phyloP scores from a whole-genome alignment of 1,284 basidiomycete genomes.

The Leccinum solheimii region DNA sequence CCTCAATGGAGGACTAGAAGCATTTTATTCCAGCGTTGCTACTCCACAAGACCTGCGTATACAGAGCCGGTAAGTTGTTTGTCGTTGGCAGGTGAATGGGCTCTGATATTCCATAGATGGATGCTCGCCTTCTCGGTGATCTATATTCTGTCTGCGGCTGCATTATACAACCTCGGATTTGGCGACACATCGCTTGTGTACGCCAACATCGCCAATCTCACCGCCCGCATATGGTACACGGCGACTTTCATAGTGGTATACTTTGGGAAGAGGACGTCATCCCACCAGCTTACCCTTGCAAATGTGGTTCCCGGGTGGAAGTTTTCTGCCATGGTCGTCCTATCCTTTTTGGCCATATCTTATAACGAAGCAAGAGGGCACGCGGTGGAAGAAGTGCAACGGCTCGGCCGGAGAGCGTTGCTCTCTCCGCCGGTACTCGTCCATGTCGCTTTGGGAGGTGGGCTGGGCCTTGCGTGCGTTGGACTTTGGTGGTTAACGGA shows the following conservation, averaged over 20 bases:
- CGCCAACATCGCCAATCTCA: slow-evolving; percentile 70
- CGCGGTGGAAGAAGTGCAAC: slow-evolving; percentile 27
- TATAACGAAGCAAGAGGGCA: slow-evolving; percentile 23
- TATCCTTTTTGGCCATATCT: slow-evolving; percentile 36
- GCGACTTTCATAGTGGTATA: slow-evolving; percentile 38
- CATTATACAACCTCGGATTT: slow-evolving; percentile 48
- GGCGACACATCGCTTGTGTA: slow-evolving; percentile 75
- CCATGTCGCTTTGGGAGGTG: slow-evolving; percentile 45
- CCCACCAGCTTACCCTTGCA: slow-evolving; percentile 25
- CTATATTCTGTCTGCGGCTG: slow-evolving; percentile 57
- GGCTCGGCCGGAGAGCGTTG: slow-evolving; percentile 32
- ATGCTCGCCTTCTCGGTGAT: slow-evolving; percentile 66
- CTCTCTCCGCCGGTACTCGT: slow-evolving; percentile 35
- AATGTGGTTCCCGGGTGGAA: slow-evolving; percentile 36
- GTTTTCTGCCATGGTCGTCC: slow-evolving; percentile 31
- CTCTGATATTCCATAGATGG: slow-evolving; percentile 44
- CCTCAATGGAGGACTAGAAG: slow-evolving; percentile 86
- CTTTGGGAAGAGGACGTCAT: slow-evolving; percentile 34
- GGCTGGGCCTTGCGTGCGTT: slow-evolving; percentile 41
- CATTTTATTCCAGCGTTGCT: slow-evolving; percentile 83
- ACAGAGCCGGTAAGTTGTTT: slow-evolving; percentile 57
- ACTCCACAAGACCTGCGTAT: slow-evolving; percentile 58
- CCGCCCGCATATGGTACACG: slow-evolving; percentile 57
- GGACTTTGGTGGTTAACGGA: slow-evolving; percentile 48
- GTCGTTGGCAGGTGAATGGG: slow-evolving; percentile 2